Percentiles rank a stretch among this genome's conserved stretches.
phyloP scores from a whole-genome alignment of 2,329 filamentous ascomycete species.

The Westerdykella aurantiaca region DNA sequence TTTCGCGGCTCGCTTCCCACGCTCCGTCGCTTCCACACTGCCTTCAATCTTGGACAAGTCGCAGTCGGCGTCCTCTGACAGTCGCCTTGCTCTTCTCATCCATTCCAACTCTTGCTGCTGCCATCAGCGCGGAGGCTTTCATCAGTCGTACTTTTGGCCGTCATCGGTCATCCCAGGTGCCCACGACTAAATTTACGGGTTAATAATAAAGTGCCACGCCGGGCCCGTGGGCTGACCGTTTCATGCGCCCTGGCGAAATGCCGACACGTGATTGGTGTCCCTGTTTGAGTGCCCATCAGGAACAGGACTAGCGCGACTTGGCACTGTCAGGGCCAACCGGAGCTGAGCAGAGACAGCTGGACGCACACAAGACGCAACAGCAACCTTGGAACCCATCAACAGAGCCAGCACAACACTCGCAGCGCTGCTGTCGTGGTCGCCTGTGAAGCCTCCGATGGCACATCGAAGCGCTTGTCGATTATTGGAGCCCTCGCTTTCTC shows the following conservation, averaged over 20 bases:
- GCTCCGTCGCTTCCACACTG: no score
- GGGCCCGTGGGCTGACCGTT: background rate
- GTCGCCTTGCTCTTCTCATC: background rate
- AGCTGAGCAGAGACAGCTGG: background rate
- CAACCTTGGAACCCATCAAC: no score
- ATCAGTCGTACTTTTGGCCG: background rate
- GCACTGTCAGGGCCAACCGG: background rate
- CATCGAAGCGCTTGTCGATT: no score
- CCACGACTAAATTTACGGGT: background rate
- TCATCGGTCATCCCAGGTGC: background rate
- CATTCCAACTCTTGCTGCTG: background rate
- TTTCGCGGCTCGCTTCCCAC: no score
- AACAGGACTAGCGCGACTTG: background rate
- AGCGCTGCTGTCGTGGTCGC: no score
- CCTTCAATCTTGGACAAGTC: no score
- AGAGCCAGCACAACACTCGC: no score
- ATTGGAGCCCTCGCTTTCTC: no score
- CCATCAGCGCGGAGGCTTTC: background rate
- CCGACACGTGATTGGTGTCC: background rate
- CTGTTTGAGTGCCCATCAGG: background rate
- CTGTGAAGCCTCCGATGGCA: no score
- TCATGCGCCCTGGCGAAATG: background rate
- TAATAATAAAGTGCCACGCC: background rate
- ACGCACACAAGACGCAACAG: no score
- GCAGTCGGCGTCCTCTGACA: background rate